Percentiles rank a stretch among this genome's conserved stretches.
These are phyloP conservation scores for Quillaja saponaria DNA, from an alignment of 306 rosid genomes.

Conservation along the genomic window DNA sequence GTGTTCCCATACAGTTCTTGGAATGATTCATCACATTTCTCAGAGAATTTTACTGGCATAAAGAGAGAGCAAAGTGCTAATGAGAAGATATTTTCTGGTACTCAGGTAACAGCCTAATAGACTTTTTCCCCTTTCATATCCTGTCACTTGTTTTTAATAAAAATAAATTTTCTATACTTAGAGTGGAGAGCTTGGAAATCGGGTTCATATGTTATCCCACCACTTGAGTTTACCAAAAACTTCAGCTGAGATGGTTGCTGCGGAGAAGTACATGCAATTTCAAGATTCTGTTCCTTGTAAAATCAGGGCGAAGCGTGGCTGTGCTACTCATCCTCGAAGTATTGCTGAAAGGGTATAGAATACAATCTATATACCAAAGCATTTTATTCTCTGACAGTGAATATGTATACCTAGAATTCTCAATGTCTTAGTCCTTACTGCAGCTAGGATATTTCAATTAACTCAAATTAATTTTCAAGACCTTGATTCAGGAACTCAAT, in stretches of 20 bases:
- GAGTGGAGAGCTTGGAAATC: slow-evolving; percentile 65
- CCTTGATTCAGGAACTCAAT: background rate
- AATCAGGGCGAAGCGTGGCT: slow-evolving; percentile 92
- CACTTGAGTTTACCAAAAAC: slow-evolving; percentile 81
- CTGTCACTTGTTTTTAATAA: slow-evolving; percentile 13
- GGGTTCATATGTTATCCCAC: slow-evolving; percentile 57
- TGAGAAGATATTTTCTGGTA: slow-evolving; percentile 47
- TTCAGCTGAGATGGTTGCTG: slow-evolving; percentile 53
- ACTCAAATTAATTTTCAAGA: background rate
- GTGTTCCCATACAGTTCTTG: slow-evolving; percentile 61
- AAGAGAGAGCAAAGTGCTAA: slow-evolving; percentile 54
- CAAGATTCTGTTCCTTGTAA: slow-evolving; percentile 92
- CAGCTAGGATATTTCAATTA: background rate
- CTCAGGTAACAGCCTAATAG: slow-evolving; percentile 50
- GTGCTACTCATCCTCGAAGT: slow-evolving; percentile 98
- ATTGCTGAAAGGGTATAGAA: slow-evolving; percentile 84
- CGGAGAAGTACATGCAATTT: slow-evolving; percentile 76
- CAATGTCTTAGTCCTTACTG: background rate
- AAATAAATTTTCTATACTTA: slow-evolving; percentile 27
- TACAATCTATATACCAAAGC: background rate
- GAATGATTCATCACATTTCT: slow-evolving; percentile 53
- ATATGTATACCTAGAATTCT: background rate
- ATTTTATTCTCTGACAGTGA: background rate
- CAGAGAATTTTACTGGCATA: slow-evolving; percentile 43
- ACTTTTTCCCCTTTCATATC: slow-evolving; percentile 4